These are phyloP conservation scores for Rhazya stricta DNA, from an alignment of 257 asterid genomes.

Conservation along the genomic window DNA sequence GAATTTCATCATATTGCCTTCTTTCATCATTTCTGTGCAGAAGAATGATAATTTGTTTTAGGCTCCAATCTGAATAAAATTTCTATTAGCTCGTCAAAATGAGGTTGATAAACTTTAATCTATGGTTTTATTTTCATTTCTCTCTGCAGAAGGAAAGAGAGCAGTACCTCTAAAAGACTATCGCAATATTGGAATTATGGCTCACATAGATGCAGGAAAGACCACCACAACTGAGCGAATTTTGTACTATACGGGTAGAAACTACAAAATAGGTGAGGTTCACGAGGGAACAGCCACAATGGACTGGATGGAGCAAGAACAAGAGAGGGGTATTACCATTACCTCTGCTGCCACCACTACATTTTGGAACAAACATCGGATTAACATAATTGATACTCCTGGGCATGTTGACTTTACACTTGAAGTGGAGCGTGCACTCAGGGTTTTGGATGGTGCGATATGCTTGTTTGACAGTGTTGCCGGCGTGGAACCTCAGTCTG, in stretches of 20 bases:
- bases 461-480: conserved; percentile 98
- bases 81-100: not conserved
- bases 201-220: conserved; percentile 98
- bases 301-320: conserved; percentile 99
- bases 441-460: conserved; percentile 92
- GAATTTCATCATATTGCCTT: not conserved
- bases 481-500: conserved; percentile 97
- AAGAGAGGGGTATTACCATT: conserved; percentile 91
- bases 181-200: conserved; percentile 97
- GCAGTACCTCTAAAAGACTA: conserved; percentile 69
- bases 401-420: conserved; percentile 98
- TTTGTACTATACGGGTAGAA: conserved; percentile 83
- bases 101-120: not conserved
- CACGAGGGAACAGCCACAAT: conserved; percentile 98
- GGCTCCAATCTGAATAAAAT: not conserved
- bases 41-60: not conserved
- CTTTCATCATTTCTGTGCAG: not conserved
- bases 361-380: conserved; percentile 87
- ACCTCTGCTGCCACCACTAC: conserved; percentile 98
- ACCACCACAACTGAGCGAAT: conserved; percentile 89
- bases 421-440: conserved; percentile 94
- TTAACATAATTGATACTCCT: conserved; percentile 95
- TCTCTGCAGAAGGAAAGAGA: conserved; percentile 67
- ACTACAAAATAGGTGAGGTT: conserved; percentile 96
- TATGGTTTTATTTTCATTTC: not conserved